A percentile compares a stretch with the other conserved stretches of the same genome.
Conservation (phyloP, 1,139 yeast species). For the Magnusiomyces sp. region DNA sequence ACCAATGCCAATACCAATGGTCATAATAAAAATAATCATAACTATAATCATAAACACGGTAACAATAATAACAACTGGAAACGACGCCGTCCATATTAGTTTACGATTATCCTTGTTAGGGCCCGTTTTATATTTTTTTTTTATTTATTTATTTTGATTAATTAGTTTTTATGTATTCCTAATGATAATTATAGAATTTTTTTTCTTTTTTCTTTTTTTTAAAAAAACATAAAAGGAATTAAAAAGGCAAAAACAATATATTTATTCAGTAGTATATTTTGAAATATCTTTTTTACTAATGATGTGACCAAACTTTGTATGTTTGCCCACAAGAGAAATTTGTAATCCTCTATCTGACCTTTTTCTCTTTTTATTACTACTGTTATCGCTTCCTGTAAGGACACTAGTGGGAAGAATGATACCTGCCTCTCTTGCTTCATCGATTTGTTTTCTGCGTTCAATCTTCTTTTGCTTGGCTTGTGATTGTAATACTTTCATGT, state of each 20-base stretch:
- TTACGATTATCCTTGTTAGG: background rate
- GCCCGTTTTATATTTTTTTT: background rate
- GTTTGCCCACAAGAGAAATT: slow-evolving; percentile 67
- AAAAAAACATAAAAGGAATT: too few species aligned
- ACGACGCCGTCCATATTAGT: background rate
- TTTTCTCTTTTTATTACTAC: slow-evolving; percentile 22
- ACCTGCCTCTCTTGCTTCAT: slow-evolving; percentile 80
- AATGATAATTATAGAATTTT: too few species aligned
- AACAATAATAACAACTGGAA: background rate
- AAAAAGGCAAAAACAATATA: slow-evolving; percentile 3
- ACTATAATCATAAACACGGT: background rate
- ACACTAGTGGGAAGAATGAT: slow-evolving; percentile 54
- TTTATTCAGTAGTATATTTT: slow-evolving; percentile 9
- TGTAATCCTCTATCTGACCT: slow-evolving; percentile 71
- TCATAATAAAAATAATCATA: background rate
- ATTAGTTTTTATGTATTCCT: background rate
- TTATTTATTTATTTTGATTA: background rate
- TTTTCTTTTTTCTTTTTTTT: slow-evolving; percentile 8
- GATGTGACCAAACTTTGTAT: slow-evolving; percentile 75
- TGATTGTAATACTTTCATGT: slow-evolving; percentile 64
- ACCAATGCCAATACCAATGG: too few species aligned
- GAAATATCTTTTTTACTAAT: slow-evolving; percentile 62
- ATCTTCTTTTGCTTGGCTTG: slow-evolving; percentile 20
- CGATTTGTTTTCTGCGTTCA: slow-evolving; percentile 47
- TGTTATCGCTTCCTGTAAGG: slow-evolving; percentile 51